Base-by-base conservation (phyloP, 2,329 filamentous ascomycete genomes). In the Septoria petroselini region DNA sequence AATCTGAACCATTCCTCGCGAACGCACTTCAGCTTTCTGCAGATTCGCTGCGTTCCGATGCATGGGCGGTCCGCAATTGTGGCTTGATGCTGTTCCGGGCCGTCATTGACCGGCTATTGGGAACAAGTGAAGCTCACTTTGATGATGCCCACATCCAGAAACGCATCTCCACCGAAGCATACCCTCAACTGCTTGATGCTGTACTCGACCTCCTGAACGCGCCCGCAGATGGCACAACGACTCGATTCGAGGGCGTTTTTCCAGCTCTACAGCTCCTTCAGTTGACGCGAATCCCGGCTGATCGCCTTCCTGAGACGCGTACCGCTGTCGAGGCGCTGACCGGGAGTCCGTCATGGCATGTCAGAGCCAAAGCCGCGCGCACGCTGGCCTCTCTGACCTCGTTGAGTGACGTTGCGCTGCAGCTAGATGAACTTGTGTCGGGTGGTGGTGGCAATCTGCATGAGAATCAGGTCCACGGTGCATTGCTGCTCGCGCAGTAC, bases 21-120 rank as follows among this genome's bases (percentile, higher is more conserved):
- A 75, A 81, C 23, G 85, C 85, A 27, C 75, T 98, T 3, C 80
- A 84, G 53, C 76, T 97, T n/a, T 90, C 91, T 1, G 87, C 88
- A 8, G 79, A 80, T 51, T 88, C 86, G 43, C 76, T 98, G 12
- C 85, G 82, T 37, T 93, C 88, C 0, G 79, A 86, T 52, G 82
- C 93, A 17, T 98, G 93, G 93, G 88, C 91, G 0, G 90, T 98
- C 49, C 84, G 91, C 1, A 98, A 98, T 67, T 96, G 90, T 59
- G 90, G 90, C 1, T 72, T 97, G 27, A 86, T 97, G 71, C 80
- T 98, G 5, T 83, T 97, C 57, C 83, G 91, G 47, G 88, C 89
- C 54, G 75, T 96, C 4, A 86, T 95, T 44, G 88, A 93, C 64
- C 80, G 81, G 55, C 73, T 94, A 1, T 81, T 93, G 21, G 87